A percentile compares a stretch with the other conserved stretches of the same genome.
phyloP scores from a whole-genome alignment of 192 early-diverging fungal species.

The Rhizoclosmatium globosum region DNA sequence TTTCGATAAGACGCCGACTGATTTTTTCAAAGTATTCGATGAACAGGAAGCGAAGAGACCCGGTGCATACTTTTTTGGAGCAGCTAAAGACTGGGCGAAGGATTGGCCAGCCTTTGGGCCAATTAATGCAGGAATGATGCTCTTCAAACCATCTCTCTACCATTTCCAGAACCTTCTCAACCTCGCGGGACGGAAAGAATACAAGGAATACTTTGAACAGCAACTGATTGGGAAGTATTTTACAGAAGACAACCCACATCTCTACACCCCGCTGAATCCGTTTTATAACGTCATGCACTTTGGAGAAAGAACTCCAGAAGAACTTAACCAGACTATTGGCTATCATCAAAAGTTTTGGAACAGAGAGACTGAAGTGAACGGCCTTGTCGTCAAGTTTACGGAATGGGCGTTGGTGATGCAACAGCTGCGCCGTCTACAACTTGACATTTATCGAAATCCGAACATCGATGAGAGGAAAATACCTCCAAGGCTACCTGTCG shows the following conservation, averaged over 20 bases:
- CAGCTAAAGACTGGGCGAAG: background rate
- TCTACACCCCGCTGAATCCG: background rate
- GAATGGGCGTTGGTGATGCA: background rate
- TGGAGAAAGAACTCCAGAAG: background rate
- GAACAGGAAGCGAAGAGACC: background rate
- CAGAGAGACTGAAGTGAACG: background rate
- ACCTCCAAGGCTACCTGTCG: background rate
- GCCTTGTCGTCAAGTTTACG: background rate
- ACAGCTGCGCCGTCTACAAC: background rate
- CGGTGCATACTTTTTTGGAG: background rate
- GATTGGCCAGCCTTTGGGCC: background rate
- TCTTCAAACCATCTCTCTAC: background rate
- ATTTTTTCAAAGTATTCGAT: background rate
- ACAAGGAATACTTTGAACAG: constrained; percentile 8
- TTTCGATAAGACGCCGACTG: background rate
- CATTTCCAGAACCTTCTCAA: background rate
- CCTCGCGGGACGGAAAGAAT: background rate
- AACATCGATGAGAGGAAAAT: background rate
- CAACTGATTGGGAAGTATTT: constrained; percentile 3
- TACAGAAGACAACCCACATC: background rate
- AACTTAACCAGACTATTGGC: background rate
- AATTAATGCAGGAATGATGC: constrained; percentile 3
- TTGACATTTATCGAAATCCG: background rate
- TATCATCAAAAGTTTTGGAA: background rate
- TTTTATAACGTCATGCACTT: constrained; percentile 6